Evolutionary conservation across 2,329 filamentous ascomycete species (phyloP).

Genomic region (Sporothrix brunneoviolacea): DNA sequence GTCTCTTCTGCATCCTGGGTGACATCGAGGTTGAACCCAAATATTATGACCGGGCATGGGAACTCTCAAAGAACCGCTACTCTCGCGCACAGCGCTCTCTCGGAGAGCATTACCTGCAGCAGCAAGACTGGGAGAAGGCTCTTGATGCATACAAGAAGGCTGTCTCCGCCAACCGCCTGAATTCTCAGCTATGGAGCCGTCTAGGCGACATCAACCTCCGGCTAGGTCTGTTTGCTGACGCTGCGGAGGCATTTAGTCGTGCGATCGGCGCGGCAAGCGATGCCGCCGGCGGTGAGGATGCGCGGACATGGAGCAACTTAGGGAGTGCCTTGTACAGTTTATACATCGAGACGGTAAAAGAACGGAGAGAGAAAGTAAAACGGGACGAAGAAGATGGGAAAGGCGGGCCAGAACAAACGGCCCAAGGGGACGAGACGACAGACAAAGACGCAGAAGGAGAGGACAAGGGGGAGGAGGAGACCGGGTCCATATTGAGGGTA

Average conservation of each 20-base stretch:
- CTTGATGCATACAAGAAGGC: conserved; percentile 72
- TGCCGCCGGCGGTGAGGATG: conserved; percentile 73
- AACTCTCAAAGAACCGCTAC: conserved; percentile 72
- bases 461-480: conserved; percentile 13
- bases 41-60: conserved; percentile 84
- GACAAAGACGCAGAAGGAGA: conserved; percentile 16
- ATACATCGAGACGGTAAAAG: conserved; percentile 47
- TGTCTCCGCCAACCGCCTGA: conserved; percentile 71
- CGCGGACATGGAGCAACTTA: conserved; percentile 90
- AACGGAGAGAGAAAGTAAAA: conserved; percentile 22
- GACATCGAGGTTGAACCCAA: conserved; percentile 71
- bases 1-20: conserved; percentile 87
- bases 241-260: conserved; percentile 75
- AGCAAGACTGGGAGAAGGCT: conserved; percentile 61
- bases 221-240: conserved; percentile 67
- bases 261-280: conserved; percentile 60
- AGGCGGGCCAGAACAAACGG: conserved; percentile 24
- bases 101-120: conserved; percentile 66
- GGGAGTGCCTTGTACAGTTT: conserved; percentile 73
- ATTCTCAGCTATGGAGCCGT: conserved; percentile 79
- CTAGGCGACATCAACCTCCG: conserved; percentile 83
- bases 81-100: conserved; percentile 82
- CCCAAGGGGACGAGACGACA: conserved; percentile 21
- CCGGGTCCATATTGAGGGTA: conserved; percentile 15
- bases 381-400: conserved; percentile 16